These are phyloP conservation scores for Ogataea philodendri DNA, from an alignment of 805 yeast genomes.

Conservation along the genomic window DNA sequence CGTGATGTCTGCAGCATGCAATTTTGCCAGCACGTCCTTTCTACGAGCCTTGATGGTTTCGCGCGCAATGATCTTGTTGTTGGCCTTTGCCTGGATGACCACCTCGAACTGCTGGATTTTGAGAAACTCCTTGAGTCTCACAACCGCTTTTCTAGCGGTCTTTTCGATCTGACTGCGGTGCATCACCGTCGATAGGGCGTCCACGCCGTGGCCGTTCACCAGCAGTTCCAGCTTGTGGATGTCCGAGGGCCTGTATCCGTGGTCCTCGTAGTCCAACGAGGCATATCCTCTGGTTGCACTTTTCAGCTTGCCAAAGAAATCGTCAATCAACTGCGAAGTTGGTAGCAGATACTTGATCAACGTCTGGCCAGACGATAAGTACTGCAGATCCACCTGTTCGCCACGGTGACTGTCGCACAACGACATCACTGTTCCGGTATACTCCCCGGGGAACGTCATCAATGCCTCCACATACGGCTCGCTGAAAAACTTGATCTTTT, in stretches of 20 bases:
- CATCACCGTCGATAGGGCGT: conserved; percentile 89
- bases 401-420: conserved; percentile 86
- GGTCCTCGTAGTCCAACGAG: conserved; percentile 90
- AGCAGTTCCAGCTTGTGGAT: conserved; percentile 84
- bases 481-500: conserved; percentile 47
- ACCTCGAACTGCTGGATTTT: conserved; percentile 88
- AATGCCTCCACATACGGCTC: conserved; percentile 91
- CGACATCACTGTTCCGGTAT: conserved; percentile 81
- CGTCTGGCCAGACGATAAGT: conserved; percentile 77
- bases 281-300: conserved; percentile 92
- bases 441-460: conserved; percentile 89
- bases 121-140: conserved; percentile 74
- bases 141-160: conserved; percentile 79
- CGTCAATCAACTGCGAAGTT: conserved; percentile 86
- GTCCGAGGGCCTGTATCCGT: conserved; percentile 78
- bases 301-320: conserved; percentile 90
- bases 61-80: conserved; percentile 76
- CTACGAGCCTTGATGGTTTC: conserved; percentile 92
- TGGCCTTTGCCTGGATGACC: conserved; percentile 85
- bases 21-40: conserved; percentile 89
- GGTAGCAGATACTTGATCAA: conserved; percentile 79
- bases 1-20: conserved; percentile 91
- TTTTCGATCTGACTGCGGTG: conserved; percentile 74
- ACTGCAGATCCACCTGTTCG: conserved; percentile 72
- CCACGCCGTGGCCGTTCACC: conserved; percentile 86